These are phyloP conservation scores for Aureobasidium musti DNA, from an alignment of 2,329 filamentous ascomycete species.

Conservation along the genomic window DNA sequence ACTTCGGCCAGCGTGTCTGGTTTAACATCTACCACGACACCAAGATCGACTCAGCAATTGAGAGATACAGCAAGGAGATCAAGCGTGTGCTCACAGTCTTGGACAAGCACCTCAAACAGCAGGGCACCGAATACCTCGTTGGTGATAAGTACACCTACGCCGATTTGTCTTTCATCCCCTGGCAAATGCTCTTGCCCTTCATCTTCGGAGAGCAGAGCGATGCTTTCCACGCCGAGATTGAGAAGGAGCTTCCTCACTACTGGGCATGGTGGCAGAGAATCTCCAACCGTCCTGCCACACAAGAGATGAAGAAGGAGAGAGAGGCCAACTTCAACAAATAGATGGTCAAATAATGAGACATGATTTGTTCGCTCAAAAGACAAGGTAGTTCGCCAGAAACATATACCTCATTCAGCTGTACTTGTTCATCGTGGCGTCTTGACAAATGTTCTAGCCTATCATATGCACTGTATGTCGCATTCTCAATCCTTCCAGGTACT, in stretches of 20 bases:
- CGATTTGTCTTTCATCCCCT: constrained; percentile 45
- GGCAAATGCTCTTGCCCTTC: constrained; percentile 35
- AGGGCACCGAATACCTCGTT: constrained; percentile 44
- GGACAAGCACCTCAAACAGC: constrained; percentile 44
- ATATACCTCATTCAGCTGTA: not conserved
- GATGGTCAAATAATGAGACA: not conserved
- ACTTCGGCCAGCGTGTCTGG: constrained; percentile 49
- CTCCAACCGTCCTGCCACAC: constrained; percentile 30
- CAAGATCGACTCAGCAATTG: constrained; percentile 49
- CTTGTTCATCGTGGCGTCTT: not conserved
- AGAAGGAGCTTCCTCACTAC: constrained; percentile 31
- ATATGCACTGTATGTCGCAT: too few relatives aligned
- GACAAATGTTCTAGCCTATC: not conserved
- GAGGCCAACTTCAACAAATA: constrained; percentile 14
- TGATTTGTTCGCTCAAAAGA: not conserved
- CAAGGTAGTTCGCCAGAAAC: not conserved
- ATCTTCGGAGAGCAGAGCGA: constrained; percentile 28
- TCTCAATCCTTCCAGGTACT: not conserved
- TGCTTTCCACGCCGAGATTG: constrained; percentile 30
- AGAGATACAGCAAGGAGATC: constrained; percentile 53
- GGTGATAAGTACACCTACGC: constrained; percentile 49
- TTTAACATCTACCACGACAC: constrained; percentile 46
- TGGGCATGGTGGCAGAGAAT: constrained; percentile 32
- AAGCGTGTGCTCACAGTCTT: constrained; percentile 51
- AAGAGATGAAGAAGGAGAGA: constrained; percentile 35